Percentiles rank a stretch among this genome's conserved stretches.
These are phyloP conservation scores for Nyssa sinensis DNA, from an alignment of 148 eudicot species.

Conservation along the genomic window DNA sequence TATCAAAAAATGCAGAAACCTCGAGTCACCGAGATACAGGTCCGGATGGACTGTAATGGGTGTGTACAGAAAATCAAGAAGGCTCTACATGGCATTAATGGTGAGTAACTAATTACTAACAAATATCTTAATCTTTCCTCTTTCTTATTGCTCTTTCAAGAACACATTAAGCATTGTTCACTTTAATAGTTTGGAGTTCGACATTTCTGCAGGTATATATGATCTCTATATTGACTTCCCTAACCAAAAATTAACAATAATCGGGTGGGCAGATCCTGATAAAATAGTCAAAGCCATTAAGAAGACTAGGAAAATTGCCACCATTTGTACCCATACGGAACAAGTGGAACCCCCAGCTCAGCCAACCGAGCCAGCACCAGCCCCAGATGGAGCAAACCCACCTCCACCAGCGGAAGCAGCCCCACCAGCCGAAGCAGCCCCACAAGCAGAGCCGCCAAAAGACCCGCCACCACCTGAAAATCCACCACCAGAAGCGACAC, in stretches of 20 bases:
- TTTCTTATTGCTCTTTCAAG: background rate
- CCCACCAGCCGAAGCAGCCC: constrained; percentile 18
- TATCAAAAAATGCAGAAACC: constrained; percentile 69
- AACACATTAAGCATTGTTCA: background rate
- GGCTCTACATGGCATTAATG: constrained; percentile 72
- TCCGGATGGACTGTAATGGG: constrained; percentile 94
- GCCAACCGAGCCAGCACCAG: constrained; percentile 30
- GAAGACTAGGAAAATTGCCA: constrained; percentile 71
- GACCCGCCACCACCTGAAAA: constrained; percentile 32
- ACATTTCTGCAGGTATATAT: constrained; percentile 57
- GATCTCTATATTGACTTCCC: constrained; percentile 65
- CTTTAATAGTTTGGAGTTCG: background rate
- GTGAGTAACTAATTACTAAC: constrained; percentile 35
- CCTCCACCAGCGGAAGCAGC: constrained; percentile 17
- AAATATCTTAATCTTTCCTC: background rate
- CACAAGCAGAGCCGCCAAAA: constrained; percentile 29
- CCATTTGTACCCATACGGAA: constrained; percentile 73
- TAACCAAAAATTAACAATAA: constrained; percentile 65
- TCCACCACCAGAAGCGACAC: constrained; percentile 39
- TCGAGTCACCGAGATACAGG: constrained; percentile 72
- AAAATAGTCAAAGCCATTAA: constrained; percentile 77
- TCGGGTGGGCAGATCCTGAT: constrained; percentile 86
- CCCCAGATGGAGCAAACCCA: constrained; percentile 16
- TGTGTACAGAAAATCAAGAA: constrained; percentile 93
- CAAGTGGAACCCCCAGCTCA: constrained; percentile 39